These are phyloP conservation scores for Raphanus sativus DNA, from an alignment of 345 rosid species.

Conservation along the genomic window DNA sequence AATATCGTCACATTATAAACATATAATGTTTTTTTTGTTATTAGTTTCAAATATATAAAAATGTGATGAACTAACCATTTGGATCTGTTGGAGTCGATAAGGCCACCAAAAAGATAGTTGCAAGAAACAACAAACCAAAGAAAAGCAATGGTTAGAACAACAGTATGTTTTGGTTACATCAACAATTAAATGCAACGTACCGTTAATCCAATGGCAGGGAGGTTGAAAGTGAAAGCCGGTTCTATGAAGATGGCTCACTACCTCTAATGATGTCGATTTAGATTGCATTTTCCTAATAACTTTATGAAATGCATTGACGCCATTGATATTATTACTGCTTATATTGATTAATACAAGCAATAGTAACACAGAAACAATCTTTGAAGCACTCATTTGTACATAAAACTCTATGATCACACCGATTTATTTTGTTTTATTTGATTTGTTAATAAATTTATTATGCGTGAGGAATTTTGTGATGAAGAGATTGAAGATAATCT, in stretches of 20 bases:
- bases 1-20: not conserved
- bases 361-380: slow-evolving; percentile 11
- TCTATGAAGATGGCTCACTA: slow-evolving; percentile 40
- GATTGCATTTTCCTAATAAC: slow-evolving; percentile 45
- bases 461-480: slow-evolving; percentile 17
- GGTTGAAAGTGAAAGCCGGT: slow-evolving; percentile 87
- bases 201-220: slow-evolving; percentile 78
- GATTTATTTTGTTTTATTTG: not conserved
- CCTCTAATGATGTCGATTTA: slow-evolving; percentile 20
- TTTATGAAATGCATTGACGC: slow-evolving; percentile 58
- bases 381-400: slow-evolving; percentile 33
- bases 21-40: not conserved
- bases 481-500: slow-evolving; percentile 14
- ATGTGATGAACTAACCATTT: slow-evolving; percentile 30
- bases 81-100: slow-evolving; percentile 33
- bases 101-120: not conserved
- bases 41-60: not conserved
- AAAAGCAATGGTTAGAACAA: slow-evolving; percentile 14
- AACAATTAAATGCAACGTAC: too few relatives aligned
- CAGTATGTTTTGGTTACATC: not conserved
- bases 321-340: slow-evolving; percentile 29
- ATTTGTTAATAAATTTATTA: not conserved
- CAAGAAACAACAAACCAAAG: slow-evolving; percentile 7
- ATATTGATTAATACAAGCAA: slow-evolving; percentile 27
- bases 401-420: slow-evolving; percentile 12